Conservation (phyloP, 2,329 filamentous ascomycete genomes). For the Alternaria longipes region DNA sequence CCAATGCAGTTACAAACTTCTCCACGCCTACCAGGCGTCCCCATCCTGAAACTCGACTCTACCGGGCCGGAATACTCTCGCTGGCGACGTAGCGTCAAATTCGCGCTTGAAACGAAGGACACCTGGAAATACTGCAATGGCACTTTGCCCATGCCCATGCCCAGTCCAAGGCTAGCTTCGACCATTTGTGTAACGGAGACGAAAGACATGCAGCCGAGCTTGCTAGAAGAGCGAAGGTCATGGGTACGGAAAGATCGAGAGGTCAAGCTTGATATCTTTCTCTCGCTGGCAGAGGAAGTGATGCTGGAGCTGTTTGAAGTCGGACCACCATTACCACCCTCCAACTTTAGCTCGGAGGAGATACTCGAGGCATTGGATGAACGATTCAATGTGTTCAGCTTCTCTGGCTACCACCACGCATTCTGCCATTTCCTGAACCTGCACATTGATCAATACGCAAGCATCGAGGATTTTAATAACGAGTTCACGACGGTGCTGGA, state of each 20-base stretch:
- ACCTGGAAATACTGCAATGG: constrained; percentile 49
- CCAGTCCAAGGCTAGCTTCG: constrained; percentile 33
- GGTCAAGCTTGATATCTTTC: constrained; percentile 49
- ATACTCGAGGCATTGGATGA: constrained; percentile 45
- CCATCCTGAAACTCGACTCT: constrained; percentile 34
- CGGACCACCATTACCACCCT: constrained; percentile 46
- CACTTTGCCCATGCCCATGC: constrained; percentile 46
- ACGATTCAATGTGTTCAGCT: constrained; percentile 41
- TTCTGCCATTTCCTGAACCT: constrained; percentile 52
- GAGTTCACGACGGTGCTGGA: constrained; percentile 46
- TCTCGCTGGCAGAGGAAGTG: constrained; percentile 48
- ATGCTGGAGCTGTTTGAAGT: constrained; percentile 50
- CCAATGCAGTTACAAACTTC: constrained; percentile 33
- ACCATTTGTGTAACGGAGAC: constrained; percentile 27
- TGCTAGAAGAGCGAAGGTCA: constrained; percentile 46
- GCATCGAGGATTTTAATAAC: constrained; percentile 46
- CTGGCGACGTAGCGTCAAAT: constrained; percentile 46
- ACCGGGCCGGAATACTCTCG: constrained; percentile 44
- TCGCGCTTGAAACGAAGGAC: constrained; percentile 42
- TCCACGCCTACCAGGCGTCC: constrained; percentile 43
- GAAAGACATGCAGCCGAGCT: constrained; percentile 38
- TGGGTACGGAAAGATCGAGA: constrained; percentile 50
- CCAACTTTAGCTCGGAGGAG: constrained; percentile 42
- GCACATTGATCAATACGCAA: constrained; percentile 46
- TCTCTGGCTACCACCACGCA: constrained; percentile 48